Base-by-base conservation (phyloP, 768 basidiomycete species). In the Lentinula sp. region DNA sequence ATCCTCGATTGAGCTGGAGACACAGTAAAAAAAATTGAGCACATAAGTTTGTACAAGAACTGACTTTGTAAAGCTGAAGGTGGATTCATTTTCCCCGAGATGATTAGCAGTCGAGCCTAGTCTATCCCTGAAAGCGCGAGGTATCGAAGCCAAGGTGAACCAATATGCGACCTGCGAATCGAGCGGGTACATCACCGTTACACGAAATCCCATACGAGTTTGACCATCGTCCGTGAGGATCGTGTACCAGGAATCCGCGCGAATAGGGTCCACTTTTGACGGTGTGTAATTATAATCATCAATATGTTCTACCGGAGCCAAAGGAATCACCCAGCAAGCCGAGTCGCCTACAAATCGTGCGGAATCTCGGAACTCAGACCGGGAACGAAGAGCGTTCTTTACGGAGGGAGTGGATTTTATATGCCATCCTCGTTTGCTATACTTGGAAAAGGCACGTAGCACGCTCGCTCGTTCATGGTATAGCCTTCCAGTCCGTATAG, bases 351-450 rank as follows among this genome's bases (percentile, higher is more conserved):
- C 66, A 68, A 66, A 72, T 15, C 78, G 71, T 1, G n/a, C 41
- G 2, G 64, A 35, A 28, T 60, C 36, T 2, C 62, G 51, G 46
- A 75, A 66, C 0, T 70, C 67, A 0, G 69, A 67, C 0, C 10
- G 56, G 7, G 61, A 57, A 33, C 42, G 48, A 16, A 49, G 9
- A 7, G 57, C 43, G 8, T 59, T 13, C n/a, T 3, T 16, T 2
- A 63, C 49, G 13, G 39, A 16, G 2, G 51, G 33, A 0, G 46
- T 6, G 13, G 67, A 61, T 43, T 65, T 62, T 12, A 74, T 61
- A 4, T 60, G 61, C 76, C 76, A 82, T 0, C 79, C 79, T 0
- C 79, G 72, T 0, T 39, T 15, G 4, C 59, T 33, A 62, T 80
- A 81, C 58, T 81, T 81, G 6, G 59, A 49, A 6, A 72, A 43